Percentiles rank a stretch among this genome's conserved stretches.
Conservation (phyloP, 345 rosid species). For the Eucalyptus brandiana region DNA sequence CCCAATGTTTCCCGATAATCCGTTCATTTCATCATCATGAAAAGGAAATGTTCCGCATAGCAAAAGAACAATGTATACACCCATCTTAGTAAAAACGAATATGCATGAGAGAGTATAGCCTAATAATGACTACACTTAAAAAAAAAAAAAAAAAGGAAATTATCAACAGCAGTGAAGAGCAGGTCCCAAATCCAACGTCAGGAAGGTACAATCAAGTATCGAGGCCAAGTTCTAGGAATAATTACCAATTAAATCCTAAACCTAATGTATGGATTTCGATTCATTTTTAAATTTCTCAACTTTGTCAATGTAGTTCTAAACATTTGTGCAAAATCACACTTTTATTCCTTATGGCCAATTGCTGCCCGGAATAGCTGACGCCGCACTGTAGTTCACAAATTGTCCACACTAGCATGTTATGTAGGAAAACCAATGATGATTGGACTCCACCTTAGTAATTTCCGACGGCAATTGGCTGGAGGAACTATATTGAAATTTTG, state of each 20-base stretch:
- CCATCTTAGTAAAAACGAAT: not conserved
- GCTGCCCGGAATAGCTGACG: not conserved
- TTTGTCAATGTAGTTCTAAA: not conserved
- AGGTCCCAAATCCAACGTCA: not conserved
- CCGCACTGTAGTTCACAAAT: too few relatives aligned
- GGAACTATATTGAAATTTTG: not conserved
- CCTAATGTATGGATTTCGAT: not conserved
- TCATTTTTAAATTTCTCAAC: not conserved
- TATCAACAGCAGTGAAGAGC: not conserved
- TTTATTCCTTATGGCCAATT: not conserved
- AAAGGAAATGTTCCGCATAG: not conserved
- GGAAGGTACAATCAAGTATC: not conserved
- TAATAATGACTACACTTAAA: not conserved
- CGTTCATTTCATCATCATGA: not conserved
- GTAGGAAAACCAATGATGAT: not conserved
- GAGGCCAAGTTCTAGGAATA: not conserved
- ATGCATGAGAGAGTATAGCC: not conserved
- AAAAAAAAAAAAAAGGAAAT: not conserved
- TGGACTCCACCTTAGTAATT: not conserved
- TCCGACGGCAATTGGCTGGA: fast-evolving
- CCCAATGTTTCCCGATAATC: not conserved
- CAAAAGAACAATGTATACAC: not conserved
- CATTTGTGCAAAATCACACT: not conserved
- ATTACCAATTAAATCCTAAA: not conserved
- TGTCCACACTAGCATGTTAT: not conserved